A percentile compares a stretch with the other conserved stretches of the same genome.
Conservation (phyloP, 805 yeast species). For the Yarrowia sp. region DNA sequence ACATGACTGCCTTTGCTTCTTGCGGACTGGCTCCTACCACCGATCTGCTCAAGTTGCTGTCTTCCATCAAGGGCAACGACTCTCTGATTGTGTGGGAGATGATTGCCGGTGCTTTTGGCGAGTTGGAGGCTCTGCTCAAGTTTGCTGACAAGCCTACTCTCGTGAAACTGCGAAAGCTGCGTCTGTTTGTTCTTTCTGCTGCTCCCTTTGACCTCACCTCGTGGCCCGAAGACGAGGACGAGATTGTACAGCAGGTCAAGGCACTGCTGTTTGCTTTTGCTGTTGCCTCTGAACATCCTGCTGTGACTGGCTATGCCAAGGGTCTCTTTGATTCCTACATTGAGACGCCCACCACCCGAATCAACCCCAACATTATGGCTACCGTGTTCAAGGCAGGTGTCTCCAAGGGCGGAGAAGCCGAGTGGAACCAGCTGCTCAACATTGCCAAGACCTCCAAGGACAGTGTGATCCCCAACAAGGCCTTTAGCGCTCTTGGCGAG, state of each 20-base stretch:
- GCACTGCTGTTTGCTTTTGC: constrained; percentile 46
- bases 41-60: constrained; percentile 48
- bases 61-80: constrained; percentile 49
- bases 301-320: constrained; percentile 37
- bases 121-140: constrained; percentile 45
- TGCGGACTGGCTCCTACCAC: constrained; percentile 50
- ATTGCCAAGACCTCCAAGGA: constrained; percentile 60
- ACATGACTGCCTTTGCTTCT: constrained; percentile 52
- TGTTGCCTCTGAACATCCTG: constrained; percentile 37
- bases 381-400: constrained; percentile 67
- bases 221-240: constrained; percentile 50
- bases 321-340: constrained; percentile 51
- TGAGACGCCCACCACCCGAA: constrained; percentile 53
- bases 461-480: constrained; percentile 64
- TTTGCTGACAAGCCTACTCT: constrained; percentile 46
- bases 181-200: constrained; percentile 42
- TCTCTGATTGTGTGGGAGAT: constrained; percentile 54
- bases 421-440: constrained; percentile 58
- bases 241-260: constrained; percentile 66
- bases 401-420: constrained; percentile 55
- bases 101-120: constrained; percentile 43
- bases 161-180: constrained; percentile 48
- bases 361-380: constrained; percentile 70
- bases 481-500: constrained; percentile 65
- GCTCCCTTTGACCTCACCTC: constrained; percentile 49